Percentiles rank a stretch among this genome's conserved stretches.
These are phyloP conservation scores for Corchorus capsularis DNA, from an alignment of 345 rosid species.

Conservation along the genomic window DNA sequence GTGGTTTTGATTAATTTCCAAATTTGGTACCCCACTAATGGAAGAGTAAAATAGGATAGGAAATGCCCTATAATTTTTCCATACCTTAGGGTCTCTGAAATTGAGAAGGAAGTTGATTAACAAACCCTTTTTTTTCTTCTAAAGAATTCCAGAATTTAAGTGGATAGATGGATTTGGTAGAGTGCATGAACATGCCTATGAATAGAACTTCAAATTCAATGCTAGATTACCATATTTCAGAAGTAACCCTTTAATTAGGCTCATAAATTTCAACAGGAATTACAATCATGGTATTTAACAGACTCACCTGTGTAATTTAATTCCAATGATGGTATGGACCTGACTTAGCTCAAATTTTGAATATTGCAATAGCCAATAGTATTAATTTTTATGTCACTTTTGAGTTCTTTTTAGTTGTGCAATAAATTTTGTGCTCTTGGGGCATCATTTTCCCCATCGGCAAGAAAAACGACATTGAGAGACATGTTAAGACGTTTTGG, in stretches of 20 bases:
- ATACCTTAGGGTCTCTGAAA: too few relatives aligned
- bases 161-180: neutral
- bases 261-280: neutral
- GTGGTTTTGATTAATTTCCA: slow-evolving; percentile 13
- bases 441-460: slow-evolving; percentile 1
- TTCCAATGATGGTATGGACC: neutral
- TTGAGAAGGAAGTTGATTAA: neutral
- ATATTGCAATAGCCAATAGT: neutral
- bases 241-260: neutral
- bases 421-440: slow-evolving; percentile 1
- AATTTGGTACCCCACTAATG: slow-evolving; percentile 5
- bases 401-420: slow-evolving; percentile 10
- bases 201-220: neutral
- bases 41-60: neutral
- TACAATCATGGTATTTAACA: neutral
- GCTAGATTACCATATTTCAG: neutral
- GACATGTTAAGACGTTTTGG: neutral
- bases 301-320: slow-evolving; percentile 1
- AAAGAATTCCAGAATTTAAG: neutral
- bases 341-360: neutral
- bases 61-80: too few relatives aligned
- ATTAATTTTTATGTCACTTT: neutral
- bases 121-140: neutral
- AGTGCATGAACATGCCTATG: neutral
- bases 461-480: neutral